Evolutionary conservation across 2,329 filamentous ascomycete genomes (phyloP), one percentile per base, ranked within the genome.

Genomic region (Phialophora macrospora): DNA sequence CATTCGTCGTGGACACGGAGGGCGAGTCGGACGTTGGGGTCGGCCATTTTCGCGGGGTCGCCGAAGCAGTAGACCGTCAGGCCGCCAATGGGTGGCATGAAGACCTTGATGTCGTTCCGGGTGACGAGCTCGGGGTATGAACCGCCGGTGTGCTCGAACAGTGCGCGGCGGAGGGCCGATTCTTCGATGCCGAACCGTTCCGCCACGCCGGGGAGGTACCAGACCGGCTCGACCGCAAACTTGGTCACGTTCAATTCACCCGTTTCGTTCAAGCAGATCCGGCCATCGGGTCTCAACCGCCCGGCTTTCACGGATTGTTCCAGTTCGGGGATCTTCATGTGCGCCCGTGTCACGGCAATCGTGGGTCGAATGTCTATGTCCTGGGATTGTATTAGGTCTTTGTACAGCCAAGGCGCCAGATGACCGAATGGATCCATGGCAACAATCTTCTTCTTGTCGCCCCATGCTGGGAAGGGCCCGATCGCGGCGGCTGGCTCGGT

Each of bases 61-160:
- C 95, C 95, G 76, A 99, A 99, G 78, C 92, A 95, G 80, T 99
- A 98, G 8, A 98, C 95, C 0, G 95, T 98, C 71, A 98, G 81
- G 8, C 94, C 95, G 64, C 93, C 95, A 76, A 99, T 98, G 3
- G 95, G 95, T 34, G 95, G 95, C 52, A 98, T 81, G 80, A 98
- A 99, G 52, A 97, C 82, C 80, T 99, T 98, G 79, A 98, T 93
- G 75, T 98, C 95, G 52, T 88, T 88, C 63, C 95, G 88, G 17
- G 95, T 99, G 76, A 99, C 97, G 68, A 98, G 84, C 82, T 99
- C 95, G 1, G 95, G 95, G 78, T 96, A 99, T 71, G 92, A 96
- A 62, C 95, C 95, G 63, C 95, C 95, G 1, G 93, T 98, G 74
- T 97, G 91, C 75, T 98, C 95, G 75, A 98, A 98, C 26, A 99